Conservation (phyloP, 345 rosid genomes). For the Eutrema heterophyllum region DNA sequence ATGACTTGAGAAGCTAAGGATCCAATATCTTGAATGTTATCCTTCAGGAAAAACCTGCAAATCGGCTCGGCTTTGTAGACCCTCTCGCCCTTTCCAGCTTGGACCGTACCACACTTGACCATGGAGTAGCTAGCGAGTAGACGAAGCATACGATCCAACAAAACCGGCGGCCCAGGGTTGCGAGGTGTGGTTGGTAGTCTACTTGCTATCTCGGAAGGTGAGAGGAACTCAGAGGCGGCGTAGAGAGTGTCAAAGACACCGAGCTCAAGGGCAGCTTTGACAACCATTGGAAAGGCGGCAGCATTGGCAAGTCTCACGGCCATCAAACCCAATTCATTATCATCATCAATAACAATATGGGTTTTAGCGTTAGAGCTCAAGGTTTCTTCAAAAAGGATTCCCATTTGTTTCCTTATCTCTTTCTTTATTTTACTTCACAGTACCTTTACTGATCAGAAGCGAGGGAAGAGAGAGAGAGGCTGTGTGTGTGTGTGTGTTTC, state of each 20-base stretch:
- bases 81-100: slow-evolving; percentile 19
- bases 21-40: slow-evolving; percentile 31
- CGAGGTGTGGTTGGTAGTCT: slow-evolving; percentile 30
- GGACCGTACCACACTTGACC: slow-evolving; percentile 14
- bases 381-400: slow-evolving; percentile 5
- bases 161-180: slow-evolving; percentile 36
- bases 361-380: neutral
- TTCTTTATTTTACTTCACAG: neutral
- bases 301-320: slow-evolving; percentile 37
- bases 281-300: slow-evolving; percentile 38
- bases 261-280: slow-evolving; percentile 45
- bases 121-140: slow-evolving; percentile 44
- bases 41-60: slow-evolving; percentile 38
- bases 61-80: slow-evolving; percentile 37
- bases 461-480: neutral
- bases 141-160: slow-evolving; percentile 48
- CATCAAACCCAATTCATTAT: slow-evolving; percentile 33
- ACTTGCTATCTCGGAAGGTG: slow-evolving; percentile 38
- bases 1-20: slow-evolving; percentile 38
- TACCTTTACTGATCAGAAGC: neutral
- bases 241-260: slow-evolving; percentile 41
- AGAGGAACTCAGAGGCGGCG: slow-evolving; percentile 23
- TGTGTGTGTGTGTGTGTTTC: no score
- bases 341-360: neutral
- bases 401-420: neutral